phyloP scores from a whole-genome alignment of 805 yeast genomes.

The Candida namnaoensis region DNA sequence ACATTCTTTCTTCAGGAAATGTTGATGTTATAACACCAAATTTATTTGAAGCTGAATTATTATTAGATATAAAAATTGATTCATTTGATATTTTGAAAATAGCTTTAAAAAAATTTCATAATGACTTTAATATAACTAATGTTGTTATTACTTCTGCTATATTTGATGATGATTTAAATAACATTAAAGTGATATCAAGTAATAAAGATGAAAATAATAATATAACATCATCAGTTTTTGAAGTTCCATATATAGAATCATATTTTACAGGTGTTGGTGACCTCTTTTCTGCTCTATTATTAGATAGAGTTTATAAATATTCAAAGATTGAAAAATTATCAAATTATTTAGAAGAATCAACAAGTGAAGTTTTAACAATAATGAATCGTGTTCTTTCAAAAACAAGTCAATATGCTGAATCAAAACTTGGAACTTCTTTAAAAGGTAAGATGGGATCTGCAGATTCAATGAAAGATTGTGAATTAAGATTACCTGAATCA shows the following conservation, averaged over 20 bases:
- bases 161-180: constrained; percentile 9
- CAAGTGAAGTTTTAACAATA: constrained; percentile 45
- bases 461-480: constrained; percentile 63
- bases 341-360: constrained; percentile 23
- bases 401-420: constrained; percentile 33
- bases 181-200: constrained; percentile 8
- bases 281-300: constrained; percentile 68
- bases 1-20: constrained; percentile 30
- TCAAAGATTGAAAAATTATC: constrained; percentile 1
- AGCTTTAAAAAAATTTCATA: constrained; percentile 44
- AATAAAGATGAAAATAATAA: constrained; percentile 7
- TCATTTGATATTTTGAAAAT: constrained; percentile 26
- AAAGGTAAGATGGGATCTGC: constrained; percentile 46
- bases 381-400: constrained; percentile 42
- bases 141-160: constrained; percentile 62
- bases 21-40: constrained; percentile 85
- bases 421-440: constrained; percentile 27
- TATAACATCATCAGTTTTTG: constrained; percentile 21
- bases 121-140: constrained; percentile 37
- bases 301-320: constrained; percentile 47
- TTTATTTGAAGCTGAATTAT: constrained; percentile 77
- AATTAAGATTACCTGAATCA: constrained; percentile 59
- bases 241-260: constrained; percentile 57
- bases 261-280: constrained; percentile 97
- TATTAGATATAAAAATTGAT: constrained; percentile 43